These are phyloP conservation scores for Prunus mongolica DNA, from an alignment of 306 rosid species.

Conservation along the genomic window DNA sequence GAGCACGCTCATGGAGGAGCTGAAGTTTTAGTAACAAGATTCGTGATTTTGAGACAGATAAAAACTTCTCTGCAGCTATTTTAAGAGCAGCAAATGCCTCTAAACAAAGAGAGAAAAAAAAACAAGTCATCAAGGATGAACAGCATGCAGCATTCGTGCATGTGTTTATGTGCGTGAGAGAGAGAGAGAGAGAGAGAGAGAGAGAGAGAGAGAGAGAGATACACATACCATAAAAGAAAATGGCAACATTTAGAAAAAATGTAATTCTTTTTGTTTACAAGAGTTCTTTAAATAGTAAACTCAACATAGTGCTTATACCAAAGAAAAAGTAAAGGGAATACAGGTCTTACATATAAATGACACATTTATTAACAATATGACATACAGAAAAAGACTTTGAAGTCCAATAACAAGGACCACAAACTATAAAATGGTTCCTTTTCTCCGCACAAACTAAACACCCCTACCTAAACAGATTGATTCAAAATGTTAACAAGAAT, in stretches of 20 bases:
- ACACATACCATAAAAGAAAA: background rate
- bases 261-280: background rate
- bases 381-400: too few species aligned
- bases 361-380: too few species aligned
- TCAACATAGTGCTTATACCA: too few species aligned
- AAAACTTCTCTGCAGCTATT: conserved; percentile 84
- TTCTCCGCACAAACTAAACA: too few species aligned
- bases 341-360: too few species aligned
- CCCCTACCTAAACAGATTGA: too few species aligned
- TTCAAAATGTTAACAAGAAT: too few species aligned
- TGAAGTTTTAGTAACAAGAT: conserved; percentile 76
- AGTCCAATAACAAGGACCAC: too few species aligned
- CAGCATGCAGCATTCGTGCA: background rate
- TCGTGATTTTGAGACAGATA: conserved; percentile 75
- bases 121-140: conserved; percentile 13
- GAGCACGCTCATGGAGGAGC: conserved; percentile 85
- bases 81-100: conserved; percentile 86
- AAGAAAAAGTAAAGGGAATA: too few species aligned
- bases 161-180: conserved; percentile 1
- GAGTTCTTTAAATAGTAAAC: too few species aligned
- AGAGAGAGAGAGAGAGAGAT: background rate
- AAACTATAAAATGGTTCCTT: too few species aligned
- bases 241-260: background rate
- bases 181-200: background rate
- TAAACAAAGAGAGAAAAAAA: conserved; percentile 29